phyloP scores from a whole-genome alignment of 148 eudicot genomes.

The Cornus florida region DNA sequence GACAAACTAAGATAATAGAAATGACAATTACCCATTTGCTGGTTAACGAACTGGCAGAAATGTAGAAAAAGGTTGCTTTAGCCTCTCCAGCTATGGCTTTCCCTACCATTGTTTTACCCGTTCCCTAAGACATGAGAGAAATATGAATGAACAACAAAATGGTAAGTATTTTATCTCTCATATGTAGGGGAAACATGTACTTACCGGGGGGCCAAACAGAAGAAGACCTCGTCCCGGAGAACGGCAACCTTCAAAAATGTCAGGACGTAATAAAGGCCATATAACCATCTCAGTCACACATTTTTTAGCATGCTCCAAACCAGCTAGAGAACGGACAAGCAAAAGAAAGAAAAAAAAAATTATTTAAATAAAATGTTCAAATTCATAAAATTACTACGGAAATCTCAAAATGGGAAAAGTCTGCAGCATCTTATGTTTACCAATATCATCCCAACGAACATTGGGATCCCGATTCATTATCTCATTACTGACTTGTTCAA shows the following conservation, averaged over 20 bases:
- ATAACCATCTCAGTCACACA: conserved; percentile 99
- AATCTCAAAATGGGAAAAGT: background rate
- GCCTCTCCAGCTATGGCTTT: conserved; percentile 99
- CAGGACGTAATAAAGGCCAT: conserved; percentile 96
- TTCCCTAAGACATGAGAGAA: conserved; percentile 56
- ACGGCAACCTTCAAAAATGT: conserved; percentile 97
- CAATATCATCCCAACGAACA: conserved; percentile 98
- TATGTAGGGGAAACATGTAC: conserved; percentile 24
- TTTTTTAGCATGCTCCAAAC: conserved; percentile 95
- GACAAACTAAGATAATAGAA: conserved; percentile 4
- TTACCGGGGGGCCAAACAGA: conserved; percentile 96
- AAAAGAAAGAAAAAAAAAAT: conserved; percentile 10
- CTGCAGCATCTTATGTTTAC: conserved; percentile 33
- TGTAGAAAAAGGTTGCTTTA: conserved; percentile 92
- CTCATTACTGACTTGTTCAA: conserved; percentile 95
- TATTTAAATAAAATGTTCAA: background rate
- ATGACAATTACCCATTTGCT: conserved; percentile 88
- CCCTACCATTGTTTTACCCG: conserved; percentile 97
- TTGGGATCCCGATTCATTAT: conserved; percentile 97
- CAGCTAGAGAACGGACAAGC: conserved; percentile 54
- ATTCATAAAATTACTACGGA: background rate
- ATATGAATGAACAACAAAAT: background rate
- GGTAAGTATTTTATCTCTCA: background rate
- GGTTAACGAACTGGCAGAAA: conserved; percentile 93
- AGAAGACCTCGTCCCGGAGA: conserved; percentile 99